phyloP scores from a whole-genome alignment of 768 basidiomycete genomes.

The Hydnum rufescens region DNA sequence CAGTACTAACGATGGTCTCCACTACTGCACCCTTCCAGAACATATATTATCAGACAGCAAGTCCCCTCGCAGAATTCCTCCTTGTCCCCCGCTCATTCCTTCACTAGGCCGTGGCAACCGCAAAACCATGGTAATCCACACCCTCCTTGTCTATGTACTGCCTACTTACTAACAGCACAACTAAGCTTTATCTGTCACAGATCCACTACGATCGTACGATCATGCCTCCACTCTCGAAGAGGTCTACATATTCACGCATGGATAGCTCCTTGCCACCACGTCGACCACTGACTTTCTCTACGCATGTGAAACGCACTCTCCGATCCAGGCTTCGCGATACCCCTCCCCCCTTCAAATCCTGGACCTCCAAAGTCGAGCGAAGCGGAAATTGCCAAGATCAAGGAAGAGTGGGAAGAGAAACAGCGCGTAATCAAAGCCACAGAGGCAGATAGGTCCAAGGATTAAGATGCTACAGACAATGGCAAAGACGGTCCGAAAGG shows the following conservation, averaged over 20 bases:
- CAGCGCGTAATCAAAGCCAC: slow-evolving; percentile 11
- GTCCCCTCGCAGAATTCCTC: neutral
- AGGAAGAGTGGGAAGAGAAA: slow-evolving; percentile 44
- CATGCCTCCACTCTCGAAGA: no score
- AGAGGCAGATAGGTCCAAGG: slow-evolving; percentile 10
- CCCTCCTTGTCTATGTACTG: slow-evolving; percentile 1
- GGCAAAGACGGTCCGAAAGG: slow-evolving; percentile 11
- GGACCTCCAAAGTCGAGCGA: slow-evolving; percentile 21
- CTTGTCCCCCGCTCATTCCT: no score
- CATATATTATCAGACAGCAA: slow-evolving; percentile 24
- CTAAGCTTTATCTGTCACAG: no score
- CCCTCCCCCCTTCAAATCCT: slow-evolving; percentile 14
- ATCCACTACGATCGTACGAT: no score
- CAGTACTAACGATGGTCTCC: no score
- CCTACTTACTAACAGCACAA: no score
- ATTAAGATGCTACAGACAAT: slow-evolving; percentile 29
- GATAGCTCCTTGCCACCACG: slow-evolving; percentile 73
- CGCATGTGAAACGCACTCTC: slow-evolving; percentile 60
- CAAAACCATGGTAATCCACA: slow-evolving; percentile 41
- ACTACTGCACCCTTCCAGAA: slow-evolving; percentile 28
- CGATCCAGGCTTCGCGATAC: slow-evolving; percentile 55
- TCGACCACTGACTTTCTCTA: slow-evolving; percentile 77
- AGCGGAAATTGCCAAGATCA: slow-evolving; percentile 69
- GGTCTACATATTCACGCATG: no score
- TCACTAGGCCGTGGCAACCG: slow-evolving; percentile 50